phyloP scores from a whole-genome alignment of 805 yeast genomes.

The Starmera pachycereana region DNA sequence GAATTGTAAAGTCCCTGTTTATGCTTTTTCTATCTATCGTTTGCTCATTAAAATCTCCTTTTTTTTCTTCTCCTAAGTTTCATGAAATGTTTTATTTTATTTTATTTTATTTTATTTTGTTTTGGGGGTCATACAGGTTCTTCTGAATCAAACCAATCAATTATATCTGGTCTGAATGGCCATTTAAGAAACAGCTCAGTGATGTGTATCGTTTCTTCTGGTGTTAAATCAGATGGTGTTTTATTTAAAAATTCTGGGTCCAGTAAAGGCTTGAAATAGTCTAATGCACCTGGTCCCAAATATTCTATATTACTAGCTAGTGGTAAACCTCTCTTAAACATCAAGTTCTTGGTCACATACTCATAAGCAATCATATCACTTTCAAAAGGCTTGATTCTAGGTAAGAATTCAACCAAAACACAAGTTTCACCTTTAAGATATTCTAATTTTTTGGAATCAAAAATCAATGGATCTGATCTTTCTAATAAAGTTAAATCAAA shows the following conservation, averaged over 20 bases:
- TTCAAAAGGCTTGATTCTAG: constrained; percentile 23
- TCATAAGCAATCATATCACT: constrained; percentile 53
- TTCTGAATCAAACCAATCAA: constrained; percentile 4
- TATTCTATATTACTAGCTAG: constrained; percentile 35
- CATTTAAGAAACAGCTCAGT: constrained; percentile 49
- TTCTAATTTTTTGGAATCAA: constrained; percentile 17
- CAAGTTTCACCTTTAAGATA: constrained; percentile 27
- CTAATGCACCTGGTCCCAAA: constrained; percentile 77
- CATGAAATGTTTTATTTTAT: too few species aligned
- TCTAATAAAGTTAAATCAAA: constrained; percentile 14
- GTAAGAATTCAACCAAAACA: constrained; percentile 49
- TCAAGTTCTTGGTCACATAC: constrained; percentile 51
- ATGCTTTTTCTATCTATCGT: too few species aligned
- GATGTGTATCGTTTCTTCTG: constrained; percentile 44
- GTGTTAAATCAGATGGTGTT: constrained; percentile 36
- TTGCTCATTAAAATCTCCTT: too few species aligned
- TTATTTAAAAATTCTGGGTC: constrained; percentile 29
- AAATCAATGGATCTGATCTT: constrained; percentile 20
- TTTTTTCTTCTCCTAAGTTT: too few species aligned
- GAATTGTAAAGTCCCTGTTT: too few species aligned
- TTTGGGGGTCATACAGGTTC: too few species aligned
- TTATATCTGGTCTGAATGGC: constrained; percentile 75
- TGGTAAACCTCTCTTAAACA: constrained; percentile 36
- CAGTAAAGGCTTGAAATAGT: constrained; percentile 31
- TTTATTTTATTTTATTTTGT: too few species aligned